These are phyloP conservation scores for Macadamia tetraphylla DNA, from an alignment of 164 flowering plant species.

Conservation along the genomic window DNA sequence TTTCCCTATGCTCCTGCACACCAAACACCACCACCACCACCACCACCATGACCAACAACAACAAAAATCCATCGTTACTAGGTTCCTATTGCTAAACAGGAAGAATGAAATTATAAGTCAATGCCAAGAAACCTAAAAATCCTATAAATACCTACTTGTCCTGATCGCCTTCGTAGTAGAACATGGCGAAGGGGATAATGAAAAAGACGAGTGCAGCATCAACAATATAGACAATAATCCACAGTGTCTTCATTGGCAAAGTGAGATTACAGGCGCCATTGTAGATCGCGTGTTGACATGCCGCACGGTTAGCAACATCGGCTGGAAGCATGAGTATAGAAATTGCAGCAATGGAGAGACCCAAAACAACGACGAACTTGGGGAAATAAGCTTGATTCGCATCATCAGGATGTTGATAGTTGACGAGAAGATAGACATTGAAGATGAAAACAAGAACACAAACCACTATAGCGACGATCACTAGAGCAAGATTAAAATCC, in stretches of 20 bases:
- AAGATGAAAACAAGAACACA: slow-evolving; percentile 54
- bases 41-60: not conserved
- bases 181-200: slow-evolving; percentile 76
- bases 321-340: slow-evolving; percentile 80
- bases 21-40: not conserved
- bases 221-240: slow-evolving; percentile 65
- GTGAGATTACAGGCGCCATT: slow-evolving; percentile 74
- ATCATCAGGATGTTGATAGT: slow-evolving; percentile 78
- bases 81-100: not conserved
- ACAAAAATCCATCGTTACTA: not conserved
- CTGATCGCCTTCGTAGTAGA: slow-evolving; percentile 77
- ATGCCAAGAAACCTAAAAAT: not conserved
- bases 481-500: slow-evolving; percentile 74
- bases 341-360: slow-evolving; percentile 60
- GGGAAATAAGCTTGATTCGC: slow-evolving; percentile 74
- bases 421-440: slow-evolving; percentile 74
- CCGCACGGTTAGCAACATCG: slow-evolving; percentile 74
- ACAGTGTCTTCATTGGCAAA: slow-evolving; percentile 69
- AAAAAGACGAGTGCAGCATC: slow-evolving; percentile 77
- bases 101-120: not conserved
- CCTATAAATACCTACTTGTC: slow-evolving; percentile 43
- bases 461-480: slow-evolving; percentile 61
- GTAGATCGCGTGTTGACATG: slow-evolving; percentile 63
- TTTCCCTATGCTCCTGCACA: slow-evolving; percentile 36
- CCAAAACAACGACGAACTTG: slow-evolving; percentile 71